phyloP scores from a whole-genome alignment of 2,329 filamentous ascomycete genomes.

The Penicillium sp. region DNA sequence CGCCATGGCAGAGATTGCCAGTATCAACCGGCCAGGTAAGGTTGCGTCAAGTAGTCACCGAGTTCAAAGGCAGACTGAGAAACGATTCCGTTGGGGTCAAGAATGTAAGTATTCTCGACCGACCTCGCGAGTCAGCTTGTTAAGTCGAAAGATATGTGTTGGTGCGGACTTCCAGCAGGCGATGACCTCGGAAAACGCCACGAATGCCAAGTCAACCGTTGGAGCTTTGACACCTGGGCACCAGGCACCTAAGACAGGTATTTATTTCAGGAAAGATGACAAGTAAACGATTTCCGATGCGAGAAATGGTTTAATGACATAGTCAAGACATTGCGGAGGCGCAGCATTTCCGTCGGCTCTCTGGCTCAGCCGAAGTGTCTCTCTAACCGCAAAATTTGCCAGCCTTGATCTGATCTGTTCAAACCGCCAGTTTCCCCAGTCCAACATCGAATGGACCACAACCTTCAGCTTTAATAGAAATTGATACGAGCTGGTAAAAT shows the following conservation, averaged over 20 bases:
- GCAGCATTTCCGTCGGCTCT: background rate
- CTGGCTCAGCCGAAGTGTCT: background rate
- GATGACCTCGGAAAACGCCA: conserved; percentile 11
- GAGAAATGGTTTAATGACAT: background rate
- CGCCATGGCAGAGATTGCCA: conserved; percentile 4
- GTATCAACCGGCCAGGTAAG: background rate
- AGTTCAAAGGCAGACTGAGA: too few species aligned
- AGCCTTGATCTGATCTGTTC: background rate
- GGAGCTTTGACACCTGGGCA: background rate
- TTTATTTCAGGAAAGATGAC: background rate
- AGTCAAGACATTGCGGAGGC: background rate
- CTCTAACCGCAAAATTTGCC: background rate
- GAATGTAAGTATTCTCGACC: background rate
- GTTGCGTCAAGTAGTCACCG: background rate
- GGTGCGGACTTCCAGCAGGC: background rate
- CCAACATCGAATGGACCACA: background rate
- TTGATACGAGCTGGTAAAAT: too few species aligned
- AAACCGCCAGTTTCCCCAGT: background rate
- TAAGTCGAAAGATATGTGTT: background rate
- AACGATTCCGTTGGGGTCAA: background rate
- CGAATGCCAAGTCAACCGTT: conserved; percentile 8
- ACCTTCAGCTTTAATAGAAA: too few species aligned
- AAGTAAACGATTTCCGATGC: background rate
- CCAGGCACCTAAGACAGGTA: conserved; percentile 1
- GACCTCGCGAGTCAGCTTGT: background rate